Base-by-base conservation (phyloP, 805 yeast species). In the Myxozyma monticola region DNA sequence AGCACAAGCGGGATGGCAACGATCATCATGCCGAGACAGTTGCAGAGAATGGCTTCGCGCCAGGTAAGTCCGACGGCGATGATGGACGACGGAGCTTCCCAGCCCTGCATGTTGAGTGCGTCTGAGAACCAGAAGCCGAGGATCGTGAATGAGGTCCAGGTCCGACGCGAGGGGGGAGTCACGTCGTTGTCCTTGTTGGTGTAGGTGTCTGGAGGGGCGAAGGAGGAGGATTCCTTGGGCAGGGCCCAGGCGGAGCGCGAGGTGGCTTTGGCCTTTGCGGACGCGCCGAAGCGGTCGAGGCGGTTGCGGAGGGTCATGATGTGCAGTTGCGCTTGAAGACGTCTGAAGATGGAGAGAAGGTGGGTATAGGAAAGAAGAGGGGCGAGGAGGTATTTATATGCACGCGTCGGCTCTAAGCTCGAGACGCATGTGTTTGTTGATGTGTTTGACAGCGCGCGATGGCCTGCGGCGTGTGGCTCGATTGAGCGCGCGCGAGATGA, bases 1-100 rank as follows among this genome's bases (percentile, higher is more conserved):
- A 81, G 64, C 3, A 79, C 76, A 29, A 89, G 84, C 60, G 88
- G 86, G 1, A 76, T 59, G 54, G 85, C 93, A 54, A 86, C 80
- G 40, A 85, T 68, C 17, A 74, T 24, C 51, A 42, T 47, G 22
- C 60, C 60, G 20, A 51, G 9, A 8, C 47, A 41, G 37, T 43
- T 36, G 36, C 44, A 37, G 29, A 45, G 42, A 26, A 57, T 39
- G 21, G 61, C 60, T 45, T 54, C 59, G 9, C 55, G 41, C 57
- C 57, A 57, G 18, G 60, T 51, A 29, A 57, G 36, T 24, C 60
- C 60, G 37, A 57, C 49, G 20, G 51, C 43, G 18, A 57, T 44
- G 38, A 57, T 38, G n/a, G 57, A 51, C 20, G 60, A 38, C 10
- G 60, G 54, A 5, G 35, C 31, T 25, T 55, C 60, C 60, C 60